These are phyloP conservation scores for Colletotrichum destructivum DNA, from an alignment of 2,329 filamentous ascomycete species.

Conservation along the genomic window DNA sequence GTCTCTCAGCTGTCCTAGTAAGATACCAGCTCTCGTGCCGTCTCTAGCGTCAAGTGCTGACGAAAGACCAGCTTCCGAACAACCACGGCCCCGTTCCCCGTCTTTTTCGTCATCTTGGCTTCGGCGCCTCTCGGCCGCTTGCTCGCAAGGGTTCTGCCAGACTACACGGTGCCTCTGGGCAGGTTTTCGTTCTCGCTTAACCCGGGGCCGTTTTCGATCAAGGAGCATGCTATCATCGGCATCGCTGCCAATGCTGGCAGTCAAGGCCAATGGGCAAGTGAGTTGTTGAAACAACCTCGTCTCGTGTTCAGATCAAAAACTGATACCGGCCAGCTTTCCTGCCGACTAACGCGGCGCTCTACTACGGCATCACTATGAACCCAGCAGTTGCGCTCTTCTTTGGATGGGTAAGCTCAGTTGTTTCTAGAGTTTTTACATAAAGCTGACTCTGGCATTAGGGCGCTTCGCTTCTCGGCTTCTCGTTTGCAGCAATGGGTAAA, in stretches of 20 bases:
- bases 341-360: slow-evolving; percentile 65
- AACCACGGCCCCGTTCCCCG: slow-evolving; percentile 70
- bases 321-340: slow-evolving; percentile 20
- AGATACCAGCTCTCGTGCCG: fast-evolving
- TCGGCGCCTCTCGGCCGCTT: slow-evolving; percentile 69
- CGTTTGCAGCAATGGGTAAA: slow-evolving; percentile 69
- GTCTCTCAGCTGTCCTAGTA: slow-evolving; percentile 37
- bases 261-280: slow-evolving; percentile 39
- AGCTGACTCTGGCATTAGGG: not conserved
- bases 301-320: not conserved
- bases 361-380: slow-evolving; percentile 67
- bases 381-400: slow-evolving; percentile 71
- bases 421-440: slow-evolving; percentile 55
- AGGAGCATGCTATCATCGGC: slow-evolving; percentile 71
- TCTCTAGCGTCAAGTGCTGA: not conserved
- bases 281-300: not conserved
- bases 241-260: slow-evolving; percentile 60
- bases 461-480: slow-evolving; percentile 33
- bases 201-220: slow-evolving; percentile 70
- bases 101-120: slow-evolving; percentile 74
- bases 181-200: slow-evolving; percentile 68
- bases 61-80: slow-evolving; percentile 71
- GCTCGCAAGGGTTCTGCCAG: slow-evolving; percentile 65
- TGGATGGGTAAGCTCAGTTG: slow-evolving; percentile 71
- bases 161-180: slow-evolving; percentile 63